Evolutionary conservation across 1,284 basidiomycete genomes (phyloP).

Genomic region (Takashimella koratensis): DNA sequence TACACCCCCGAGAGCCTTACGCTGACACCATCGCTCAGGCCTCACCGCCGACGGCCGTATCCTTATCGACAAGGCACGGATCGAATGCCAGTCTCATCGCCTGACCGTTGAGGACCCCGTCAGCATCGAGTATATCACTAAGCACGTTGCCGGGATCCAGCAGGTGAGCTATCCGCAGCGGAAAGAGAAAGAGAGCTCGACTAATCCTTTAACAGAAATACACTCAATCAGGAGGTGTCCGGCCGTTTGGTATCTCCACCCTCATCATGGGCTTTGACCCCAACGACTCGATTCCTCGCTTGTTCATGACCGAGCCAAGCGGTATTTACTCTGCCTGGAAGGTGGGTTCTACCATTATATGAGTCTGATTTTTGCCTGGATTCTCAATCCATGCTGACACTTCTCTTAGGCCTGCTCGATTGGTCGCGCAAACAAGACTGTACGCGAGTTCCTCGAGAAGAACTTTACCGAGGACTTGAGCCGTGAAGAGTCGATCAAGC

Average conservation of each 20-base stretch:
- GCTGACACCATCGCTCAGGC: slow-evolving; percentile 54
- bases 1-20: too few species aligned
- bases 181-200: not conserved
- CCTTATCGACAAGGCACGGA: slow-evolving; percentile 93
- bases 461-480: slow-evolving; percentile 90
- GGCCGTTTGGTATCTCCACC: slow-evolving; percentile 97
- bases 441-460: slow-evolving; percentile 98
- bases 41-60: slow-evolving; percentile 97
- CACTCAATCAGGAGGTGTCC: slow-evolving; percentile 97
- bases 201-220: slow-evolving; percentile 62
- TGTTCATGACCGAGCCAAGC: slow-evolving; percentile 97
- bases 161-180: slow-evolving; percentile 59
- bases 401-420: slow-evolving; percentile 83
- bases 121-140: slow-evolving; percentile 96
- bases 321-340: slow-evolving; percentile 99
- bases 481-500: slow-evolving; percentile 86
- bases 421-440: slow-evolving; percentile 95
- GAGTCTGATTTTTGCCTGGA: not conserved
- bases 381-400: not conserved
- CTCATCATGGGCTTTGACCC: slow-evolving; percentile 97
- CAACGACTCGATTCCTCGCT: slow-evolving; percentile 75
- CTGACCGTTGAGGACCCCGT: slow-evolving; percentile 98
- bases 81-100: slow-evolving; percentile 97
- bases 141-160: slow-evolving; percentile 95
- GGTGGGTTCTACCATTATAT: slow-evolving; percentile 53